Evolutionary conservation across 768 basidiomycete species (phyloP).

Genomic region (Podaxis carcinomalis): DNA sequence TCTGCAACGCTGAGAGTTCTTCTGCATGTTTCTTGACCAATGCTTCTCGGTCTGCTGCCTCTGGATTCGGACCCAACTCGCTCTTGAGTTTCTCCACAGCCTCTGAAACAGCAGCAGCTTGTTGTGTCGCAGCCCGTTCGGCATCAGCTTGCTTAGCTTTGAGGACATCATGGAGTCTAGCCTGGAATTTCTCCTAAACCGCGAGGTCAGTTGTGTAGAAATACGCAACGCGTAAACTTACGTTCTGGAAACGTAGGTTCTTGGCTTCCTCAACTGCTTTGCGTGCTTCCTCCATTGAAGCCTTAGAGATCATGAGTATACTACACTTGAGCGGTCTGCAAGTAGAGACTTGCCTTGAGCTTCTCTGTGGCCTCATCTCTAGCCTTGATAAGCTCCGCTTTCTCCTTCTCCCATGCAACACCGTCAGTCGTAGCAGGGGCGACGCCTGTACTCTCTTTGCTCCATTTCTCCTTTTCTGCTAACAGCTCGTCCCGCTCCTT

Average conservation of each 20-base stretch:
- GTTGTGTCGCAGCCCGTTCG: constrained; percentile 37
- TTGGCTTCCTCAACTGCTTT: constrained; percentile 41
- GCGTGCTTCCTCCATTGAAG: constrained; percentile 36
- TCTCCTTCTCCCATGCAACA: constrained; percentile 54
- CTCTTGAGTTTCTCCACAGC: constrained; percentile 54
- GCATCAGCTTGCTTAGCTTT: constrained; percentile 46
- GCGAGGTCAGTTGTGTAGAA: constrained; percentile 1
- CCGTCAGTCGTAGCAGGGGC: constrained; percentile 25
- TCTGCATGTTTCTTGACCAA: constrained; percentile 50
- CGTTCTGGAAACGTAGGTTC: constrained; percentile 37
- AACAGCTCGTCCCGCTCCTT: constrained; percentile 61
- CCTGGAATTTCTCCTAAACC: constrained; percentile 58
- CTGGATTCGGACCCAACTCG: constrained; percentile 28
- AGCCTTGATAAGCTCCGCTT: constrained; percentile 48
- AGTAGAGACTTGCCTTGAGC: constrained; percentile 40
- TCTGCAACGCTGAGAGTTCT: constrained; percentile 54
- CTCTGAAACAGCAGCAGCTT: constrained; percentile 47
- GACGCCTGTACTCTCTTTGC: constrained; percentile 20
- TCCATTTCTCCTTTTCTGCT: constrained; percentile 51
- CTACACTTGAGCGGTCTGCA: background rate
- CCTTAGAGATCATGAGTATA: constrained; percentile 20
- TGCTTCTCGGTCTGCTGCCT: constrained; percentile 32
- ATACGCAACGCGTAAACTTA: constrained; percentile 18
- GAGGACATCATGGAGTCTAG: constrained; percentile 47
- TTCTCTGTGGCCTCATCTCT: constrained; percentile 59